A percentile compares a stretch with the other conserved stretches of the same genome.
phyloP scores from a whole-genome alignment of 495 filamentous ascomycete species.

The Sordaria brevicollis region DNA sequence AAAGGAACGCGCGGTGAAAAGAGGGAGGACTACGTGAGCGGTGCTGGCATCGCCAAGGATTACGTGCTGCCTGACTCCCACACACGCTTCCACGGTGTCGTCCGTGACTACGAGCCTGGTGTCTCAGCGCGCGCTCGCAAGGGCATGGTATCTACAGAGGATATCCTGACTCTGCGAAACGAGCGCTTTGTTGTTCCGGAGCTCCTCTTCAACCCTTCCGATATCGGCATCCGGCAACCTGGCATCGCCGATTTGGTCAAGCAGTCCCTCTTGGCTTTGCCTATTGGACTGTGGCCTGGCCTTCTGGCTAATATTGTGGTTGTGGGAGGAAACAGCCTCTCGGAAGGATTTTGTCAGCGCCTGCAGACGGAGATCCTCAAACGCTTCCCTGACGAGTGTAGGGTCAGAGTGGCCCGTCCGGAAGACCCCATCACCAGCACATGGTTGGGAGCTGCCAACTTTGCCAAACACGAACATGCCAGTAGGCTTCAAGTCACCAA shows the following conservation, averaged over 20 bases:
- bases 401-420: conserved; percentile 61
- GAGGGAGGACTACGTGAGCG: conserved; percentile 29
- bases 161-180: conserved; percentile 77
- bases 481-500: conserved; percentile 62
- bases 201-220: conserved; percentile 72
- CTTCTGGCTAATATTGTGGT: conserved; percentile 81
- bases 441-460: conserved; percentile 71
- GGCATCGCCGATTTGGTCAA: conserved; percentile 73
- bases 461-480: conserved; percentile 59
- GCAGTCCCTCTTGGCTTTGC: conserved; percentile 68
- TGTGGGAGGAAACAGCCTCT: conserved; percentile 73
- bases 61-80: conserved; percentile 93
- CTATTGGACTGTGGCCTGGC: conserved; percentile 63
- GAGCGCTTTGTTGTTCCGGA: conserved; percentile 90
- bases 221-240: conserved; percentile 79
- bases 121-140: conserved; percentile 47
- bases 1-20: conserved; percentile 58
- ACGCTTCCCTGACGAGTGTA: conserved; percentile 65
- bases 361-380: conserved; percentile 69
- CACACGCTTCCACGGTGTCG: conserved; percentile 56
- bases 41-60: conserved; percentile 74
- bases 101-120: conserved; percentile 64
- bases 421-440: conserved; percentile 68
- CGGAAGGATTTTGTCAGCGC: conserved; percentile 74
- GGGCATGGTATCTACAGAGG: conserved; percentile 55